These are phyloP conservation scores for Bipolaris oryzae DNA, from an alignment of 2,329 filamentous ascomycete species.

Conservation along the genomic window DNA sequence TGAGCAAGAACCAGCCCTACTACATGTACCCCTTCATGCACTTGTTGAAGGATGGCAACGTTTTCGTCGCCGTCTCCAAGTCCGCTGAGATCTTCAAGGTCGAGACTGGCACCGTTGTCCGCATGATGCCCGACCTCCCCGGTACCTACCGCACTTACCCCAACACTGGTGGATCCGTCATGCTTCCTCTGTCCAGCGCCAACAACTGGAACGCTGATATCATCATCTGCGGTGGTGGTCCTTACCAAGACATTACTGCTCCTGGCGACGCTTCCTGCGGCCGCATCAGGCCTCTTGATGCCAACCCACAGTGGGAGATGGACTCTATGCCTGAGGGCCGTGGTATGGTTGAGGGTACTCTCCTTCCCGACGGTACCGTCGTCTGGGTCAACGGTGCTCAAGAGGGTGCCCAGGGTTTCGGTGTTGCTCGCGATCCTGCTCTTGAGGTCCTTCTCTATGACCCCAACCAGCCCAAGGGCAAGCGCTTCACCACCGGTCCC, in stretches of 20 bases:
- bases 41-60: constrained; percentile 60
- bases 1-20: constrained; percentile 65
- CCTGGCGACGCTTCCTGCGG: constrained; percentile 66
- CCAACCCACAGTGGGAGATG: constrained; percentile 61
- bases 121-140: constrained; percentile 58
- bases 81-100: constrained; percentile 63
- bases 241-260: constrained; percentile 64
- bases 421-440: constrained; percentile 60
- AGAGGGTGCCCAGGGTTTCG: constrained; percentile 65
- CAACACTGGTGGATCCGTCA: constrained; percentile 64
- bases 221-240: constrained; percentile 64
- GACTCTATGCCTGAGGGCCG: constrained; percentile 65
- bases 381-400: constrained; percentile 68
- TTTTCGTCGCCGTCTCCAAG: constrained; percentile 64
- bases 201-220: constrained; percentile 61
- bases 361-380: constrained; percentile 66
- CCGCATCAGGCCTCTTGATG: constrained; percentile 59
- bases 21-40: constrained; percentile 70
- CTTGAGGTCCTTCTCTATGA: constrained; percentile 65
- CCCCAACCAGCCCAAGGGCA: constrained; percentile 56
- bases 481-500: constrained; percentile 57
- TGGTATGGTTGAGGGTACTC: constrained; percentile 65
- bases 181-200: constrained; percentile 60
- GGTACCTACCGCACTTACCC: constrained; percentile 66
- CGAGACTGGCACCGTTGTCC: constrained; percentile 52